Conservation (phyloP, 1,284 basidiomycete genomes). For the Sporisorium reilianum region DNA sequence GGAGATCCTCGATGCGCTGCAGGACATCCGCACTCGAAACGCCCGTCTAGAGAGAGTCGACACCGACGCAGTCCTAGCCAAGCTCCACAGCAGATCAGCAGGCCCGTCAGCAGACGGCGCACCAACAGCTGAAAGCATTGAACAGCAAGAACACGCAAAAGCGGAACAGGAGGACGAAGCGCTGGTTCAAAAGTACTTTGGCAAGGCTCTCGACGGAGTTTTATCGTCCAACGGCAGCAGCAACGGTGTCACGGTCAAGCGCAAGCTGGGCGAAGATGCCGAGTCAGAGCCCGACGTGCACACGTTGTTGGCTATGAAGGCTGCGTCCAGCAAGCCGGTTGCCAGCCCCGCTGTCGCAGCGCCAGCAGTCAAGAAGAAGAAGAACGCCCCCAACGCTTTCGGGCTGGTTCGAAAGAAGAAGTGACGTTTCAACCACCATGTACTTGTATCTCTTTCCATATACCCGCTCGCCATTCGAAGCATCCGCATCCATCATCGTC, state of each 20-base stretch:
- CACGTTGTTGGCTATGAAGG: conserved; percentile 24
- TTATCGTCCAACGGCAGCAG: neutral
- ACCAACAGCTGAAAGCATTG: neutral
- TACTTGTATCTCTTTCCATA: conserved; percentile 15
- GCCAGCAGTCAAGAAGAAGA: conserved; percentile 47
- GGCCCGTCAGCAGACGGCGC: conserved; percentile 2
- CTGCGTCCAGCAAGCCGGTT: neutral
- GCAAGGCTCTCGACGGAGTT: conserved; percentile 74
- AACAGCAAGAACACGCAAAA: conserved; percentile 69
- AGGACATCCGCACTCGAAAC: conserved; percentile 92
- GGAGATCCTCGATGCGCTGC: conserved; percentile 95
- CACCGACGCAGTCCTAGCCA: conserved; percentile 58
- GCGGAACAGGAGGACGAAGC: conserved; percentile 92
- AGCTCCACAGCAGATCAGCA: conserved; percentile 9
- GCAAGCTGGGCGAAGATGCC: conserved; percentile 46
- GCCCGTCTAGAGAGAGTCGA: conserved; percentile 82
- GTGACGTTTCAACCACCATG: conserved; percentile 1
- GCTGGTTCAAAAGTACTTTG: conserved; percentile 86
- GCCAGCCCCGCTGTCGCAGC: neutral
- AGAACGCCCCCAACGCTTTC: conserved; percentile 59
- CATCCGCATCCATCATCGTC: neutral
- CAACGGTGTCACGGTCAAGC: conserved; percentile 25
- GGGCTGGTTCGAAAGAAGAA: conserved; percentile 66
- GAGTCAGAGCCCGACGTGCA: conserved; percentile 35
- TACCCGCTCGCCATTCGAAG: conserved; percentile 5